Evolutionary conservation across 2,329 filamentous ascomycete species (phyloP).

Genomic region (Corniculantispora saksenae): DNA sequence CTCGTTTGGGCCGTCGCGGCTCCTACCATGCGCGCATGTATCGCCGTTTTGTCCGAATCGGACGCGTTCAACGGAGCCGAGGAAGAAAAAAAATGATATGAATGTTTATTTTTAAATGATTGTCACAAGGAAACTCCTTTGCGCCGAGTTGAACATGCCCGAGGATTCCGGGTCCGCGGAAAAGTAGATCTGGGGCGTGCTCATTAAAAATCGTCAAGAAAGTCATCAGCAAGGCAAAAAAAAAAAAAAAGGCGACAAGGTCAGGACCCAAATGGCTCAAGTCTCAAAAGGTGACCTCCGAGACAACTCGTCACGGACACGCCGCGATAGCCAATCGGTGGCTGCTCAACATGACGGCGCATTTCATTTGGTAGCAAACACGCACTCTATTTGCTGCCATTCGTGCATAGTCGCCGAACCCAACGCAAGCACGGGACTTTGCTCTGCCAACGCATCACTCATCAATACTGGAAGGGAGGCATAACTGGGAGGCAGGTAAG

Average conservation of each 20-base stretch:
- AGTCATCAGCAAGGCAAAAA: background rate
- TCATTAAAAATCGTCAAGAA: background rate
- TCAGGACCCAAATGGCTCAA: too few relatives aligned
- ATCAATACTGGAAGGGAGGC: background rate
- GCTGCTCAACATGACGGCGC: too few relatives aligned
- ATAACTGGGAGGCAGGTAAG: too few relatives aligned
- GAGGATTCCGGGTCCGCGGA: background rate
- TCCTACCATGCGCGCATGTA: constrained; percentile 6
- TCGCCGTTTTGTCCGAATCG: too few relatives aligned
- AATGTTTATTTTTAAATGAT: too few relatives aligned
- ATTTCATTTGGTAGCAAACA: background rate
- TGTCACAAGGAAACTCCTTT: too few relatives aligned
- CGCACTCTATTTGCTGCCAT: background rate
- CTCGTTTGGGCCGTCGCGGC: background rate
- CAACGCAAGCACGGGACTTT: constrained; percentile 10
- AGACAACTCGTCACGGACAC: constrained; percentile 14
- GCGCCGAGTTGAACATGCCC: background rate
- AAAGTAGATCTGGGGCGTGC: background rate
- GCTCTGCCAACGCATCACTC: constrained; percentile 13
- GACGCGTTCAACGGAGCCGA: constrained; percentile 8
- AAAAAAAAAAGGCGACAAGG: too few relatives aligned
- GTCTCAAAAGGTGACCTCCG: background rate
- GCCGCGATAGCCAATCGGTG: background rate
- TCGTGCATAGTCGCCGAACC: background rate
- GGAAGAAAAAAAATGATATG: too few relatives aligned